Evolutionary conservation across 495 filamentous ascomycete species (phyloP), one percentile per base, ranked within the genome.

Genomic region (Talaromyces nanjingensis): DNA sequence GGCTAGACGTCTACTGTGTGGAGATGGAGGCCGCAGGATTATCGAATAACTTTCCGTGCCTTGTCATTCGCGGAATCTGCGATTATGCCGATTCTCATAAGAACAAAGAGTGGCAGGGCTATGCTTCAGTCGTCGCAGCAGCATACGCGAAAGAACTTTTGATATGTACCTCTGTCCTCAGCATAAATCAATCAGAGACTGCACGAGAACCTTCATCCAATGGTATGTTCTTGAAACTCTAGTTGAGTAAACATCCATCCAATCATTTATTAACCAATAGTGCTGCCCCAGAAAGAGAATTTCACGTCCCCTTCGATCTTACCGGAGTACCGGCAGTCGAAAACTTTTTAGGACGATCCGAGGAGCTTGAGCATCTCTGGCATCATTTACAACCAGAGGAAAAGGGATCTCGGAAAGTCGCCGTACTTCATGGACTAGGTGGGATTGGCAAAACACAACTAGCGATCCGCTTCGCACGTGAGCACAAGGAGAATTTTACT

Each of bases 391-490:
- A 65, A 27, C 71, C 72, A 4, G 58, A 33, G 14, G 27, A 64
- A 31, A 54, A 66, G 0, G 37, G 31, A 20, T 62, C 64, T 53
- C 72, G 70, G 12, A 73, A 70, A 56, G 66, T 73, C 62, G 66
- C 67, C 6, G 60, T 77, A 53, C 63, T 76, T 39, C 66, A 76
- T 64, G 74, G 77, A 31, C 71, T 81, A 65, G 75, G 78, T 4
- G 75, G 78, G 0, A 74, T 78, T 3, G 77, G 77, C 29, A 80
- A 78, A 57, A 77, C 77, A 31, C 73, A 81, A 59, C 64, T 81
- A 60, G 78, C 74, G 8, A 69, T 77, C 54, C 71, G 71, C 42
- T 78, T 75, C 64, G 72, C 74, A n/a, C 66, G 67, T 37, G 59
- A 71, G 8, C 70, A 73, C 14, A 66, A 70, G 63, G 11, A 68